Conservation (phyloP, 1,284 basidiomycete genomes). For the Moniliella sp. region DNA sequence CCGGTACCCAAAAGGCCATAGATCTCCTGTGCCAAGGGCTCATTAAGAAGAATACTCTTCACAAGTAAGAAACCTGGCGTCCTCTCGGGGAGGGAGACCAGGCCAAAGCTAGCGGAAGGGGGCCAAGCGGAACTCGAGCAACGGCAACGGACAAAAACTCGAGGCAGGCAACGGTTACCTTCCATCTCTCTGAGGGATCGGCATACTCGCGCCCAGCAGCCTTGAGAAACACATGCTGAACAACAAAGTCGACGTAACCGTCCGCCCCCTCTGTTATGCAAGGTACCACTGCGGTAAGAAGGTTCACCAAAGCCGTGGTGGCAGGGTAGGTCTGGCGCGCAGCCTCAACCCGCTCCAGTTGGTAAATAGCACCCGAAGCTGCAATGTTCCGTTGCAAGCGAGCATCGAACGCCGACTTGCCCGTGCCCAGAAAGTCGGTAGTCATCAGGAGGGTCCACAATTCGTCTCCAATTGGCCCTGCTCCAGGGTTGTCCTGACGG, state of each 20-base stretch:
- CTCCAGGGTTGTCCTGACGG: slow-evolving; percentile 43
- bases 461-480: slow-evolving; percentile 56
- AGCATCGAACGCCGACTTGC: slow-evolving; percentile 4
- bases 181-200: slow-evolving; percentile 58
- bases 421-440: slow-evolving; percentile 43
- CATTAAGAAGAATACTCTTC: slow-evolving; percentile 54
- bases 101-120: too few species aligned
- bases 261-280: background rate
- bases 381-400: slow-evolving; percentile 3
- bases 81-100: too few species aligned
- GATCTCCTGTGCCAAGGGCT: slow-evolving; percentile 49
- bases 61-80: slow-evolving; percentile 73
- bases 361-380: slow-evolving; percentile 35
- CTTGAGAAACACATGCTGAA: slow-evolving; percentile 60
- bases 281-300: slow-evolving; percentile 49
- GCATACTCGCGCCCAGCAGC: slow-evolving; percentile 47
- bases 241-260: slow-evolving; percentile 55
- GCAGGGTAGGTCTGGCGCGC: slow-evolving; percentile 57
- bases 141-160: slow-evolving; percentile 77
- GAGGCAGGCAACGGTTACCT: slow-evolving; percentile 60
- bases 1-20: slow-evolving; percentile 46
- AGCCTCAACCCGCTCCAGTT: slow-evolving; percentile 66
- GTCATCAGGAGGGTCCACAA: slow-evolving; percentile 66
- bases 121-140: too few species aligned
- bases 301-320: slow-evolving; percentile 63